Evolutionary conservation across 352 stramenopile species (phyloP).

Genomic region (Phytopythium oedochilum): DNA sequence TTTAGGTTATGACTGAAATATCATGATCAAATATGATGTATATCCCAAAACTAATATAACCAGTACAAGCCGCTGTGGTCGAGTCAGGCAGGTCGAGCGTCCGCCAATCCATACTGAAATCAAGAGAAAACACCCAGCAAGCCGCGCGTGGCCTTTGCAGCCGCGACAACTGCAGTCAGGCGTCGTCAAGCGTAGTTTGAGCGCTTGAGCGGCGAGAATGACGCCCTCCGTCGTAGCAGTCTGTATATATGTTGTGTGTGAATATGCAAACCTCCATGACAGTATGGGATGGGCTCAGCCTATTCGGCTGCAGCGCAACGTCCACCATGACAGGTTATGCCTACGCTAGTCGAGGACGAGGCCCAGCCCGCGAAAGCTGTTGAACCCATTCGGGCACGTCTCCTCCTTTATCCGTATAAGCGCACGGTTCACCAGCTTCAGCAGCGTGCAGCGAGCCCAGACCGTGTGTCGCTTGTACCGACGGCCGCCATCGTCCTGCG

Average conservation of each 20-base stretch:
- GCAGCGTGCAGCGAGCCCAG: slow-evolving; percentile 31
- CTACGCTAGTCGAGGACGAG: not conserved
- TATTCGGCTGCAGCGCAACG: too few relatives aligned
- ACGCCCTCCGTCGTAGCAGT: not conserved
- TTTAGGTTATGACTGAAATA: too few relatives aligned
- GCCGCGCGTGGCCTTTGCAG: not conserved
- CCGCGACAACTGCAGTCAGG: not conserved
- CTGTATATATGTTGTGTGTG: too few relatives aligned
- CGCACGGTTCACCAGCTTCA: slow-evolving; percentile 34
- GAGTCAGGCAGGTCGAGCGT: too few relatives aligned
- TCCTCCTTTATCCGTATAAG: slow-evolving; percentile 39
- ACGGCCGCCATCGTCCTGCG: not conserved
- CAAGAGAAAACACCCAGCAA: not conserved
- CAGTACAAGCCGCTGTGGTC: too few relatives aligned
- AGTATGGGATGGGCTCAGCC: not conserved
- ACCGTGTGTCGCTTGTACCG: slow-evolving; percentile 26
- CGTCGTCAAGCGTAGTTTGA: not conserved
- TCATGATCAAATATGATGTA: too few relatives aligned
- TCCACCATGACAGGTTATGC: too few relatives aligned
- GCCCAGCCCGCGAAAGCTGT: slow-evolving; percentile 14
- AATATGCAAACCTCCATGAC: not conserved
- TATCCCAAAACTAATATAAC: too few relatives aligned
- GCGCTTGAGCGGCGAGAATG: not conserved
- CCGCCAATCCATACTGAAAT: too few relatives aligned
- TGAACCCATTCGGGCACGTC: slow-evolving; percentile 38